A percentile compares a stretch with the other conserved stretches of the same genome.
phyloP scores from a whole-genome alignment of 2,329 filamentous ascomycete species.

The Apiospora pterosperma region DNA sequence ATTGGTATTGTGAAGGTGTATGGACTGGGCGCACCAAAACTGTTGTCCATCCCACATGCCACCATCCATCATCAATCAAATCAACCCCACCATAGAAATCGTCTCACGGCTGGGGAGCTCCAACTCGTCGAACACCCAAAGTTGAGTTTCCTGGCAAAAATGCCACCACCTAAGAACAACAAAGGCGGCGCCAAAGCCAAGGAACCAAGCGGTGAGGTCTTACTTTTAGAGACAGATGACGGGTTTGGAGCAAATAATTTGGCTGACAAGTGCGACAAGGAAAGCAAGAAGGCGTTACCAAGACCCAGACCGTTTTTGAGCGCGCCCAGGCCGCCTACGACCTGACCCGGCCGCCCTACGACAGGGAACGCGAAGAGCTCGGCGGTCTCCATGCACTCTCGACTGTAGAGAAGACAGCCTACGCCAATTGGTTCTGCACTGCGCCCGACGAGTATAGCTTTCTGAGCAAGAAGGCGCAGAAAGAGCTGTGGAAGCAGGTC shows the following conservation, averaged over 20 bases:
- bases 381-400: conserved; percentile 41
- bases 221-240: neutral
- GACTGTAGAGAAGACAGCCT: conserved; percentile 46
- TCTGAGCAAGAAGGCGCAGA: conserved; percentile 45
- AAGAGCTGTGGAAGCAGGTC: conserved; percentile 56
- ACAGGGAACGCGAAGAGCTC: conserved; percentile 39
- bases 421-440: conserved; percentile 44
- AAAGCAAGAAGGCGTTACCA: conserved; percentile 12
- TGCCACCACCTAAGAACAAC: conserved; percentile 30
- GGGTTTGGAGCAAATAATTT: neutral
- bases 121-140: neutral
- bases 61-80: neutral
- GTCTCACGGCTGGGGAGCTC: neutral
- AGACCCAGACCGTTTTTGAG: conserved; percentile 45
- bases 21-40: neutral
- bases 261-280: neutral
- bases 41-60: neutral
- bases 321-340: conserved; percentile 45
- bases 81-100: conserved; percentile 4
- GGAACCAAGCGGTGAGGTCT: conserved; percentile 22
- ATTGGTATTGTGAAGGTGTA: neutral
- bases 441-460: conserved; percentile 33
- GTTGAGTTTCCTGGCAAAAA: conserved; percentile 9
- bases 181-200: conserved; percentile 23
- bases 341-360: conserved; percentile 45